phyloP scores from a whole-genome alignment of 2,329 filamentous ascomycete genomes.

The Claviceps monticola region DNA sequence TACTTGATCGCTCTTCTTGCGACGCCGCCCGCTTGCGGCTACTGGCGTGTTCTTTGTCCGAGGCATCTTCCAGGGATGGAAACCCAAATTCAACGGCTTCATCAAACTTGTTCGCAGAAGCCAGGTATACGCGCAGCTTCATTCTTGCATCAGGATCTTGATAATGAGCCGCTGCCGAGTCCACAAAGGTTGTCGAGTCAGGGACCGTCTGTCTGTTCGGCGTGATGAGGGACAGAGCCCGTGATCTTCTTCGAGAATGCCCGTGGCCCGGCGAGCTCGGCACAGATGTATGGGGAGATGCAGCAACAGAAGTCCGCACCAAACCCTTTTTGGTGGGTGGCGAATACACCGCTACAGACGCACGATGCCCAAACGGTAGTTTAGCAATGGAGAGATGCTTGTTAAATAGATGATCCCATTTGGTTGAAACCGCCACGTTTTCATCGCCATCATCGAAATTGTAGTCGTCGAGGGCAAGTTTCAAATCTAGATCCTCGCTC shows the following conservation, averaged over 20 bases:
- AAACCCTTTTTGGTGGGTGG: slow-evolving; percentile 30
- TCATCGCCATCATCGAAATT: slow-evolving; percentile 44
- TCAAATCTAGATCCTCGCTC: slow-evolving; percentile 54
- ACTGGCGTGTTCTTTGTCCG: slow-evolving; percentile 17
- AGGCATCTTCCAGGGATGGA: slow-evolving; percentile 43
- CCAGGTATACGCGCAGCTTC: slow-evolving; percentile 74
- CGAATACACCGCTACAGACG: slow-evolving; percentile 34
- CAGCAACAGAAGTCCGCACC: slow-evolving; percentile 15
- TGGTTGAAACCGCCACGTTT: slow-evolving; percentile 28
- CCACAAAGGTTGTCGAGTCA: slow-evolving; percentile 29
- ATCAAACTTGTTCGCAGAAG: slow-evolving; percentile 88
- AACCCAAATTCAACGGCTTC: slow-evolving; percentile 92
- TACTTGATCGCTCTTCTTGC: slow-evolving; percentile 15
- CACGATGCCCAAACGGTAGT: slow-evolving; percentile 42
- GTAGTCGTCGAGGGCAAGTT: slow-evolving; percentile 56
- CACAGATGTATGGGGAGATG: slow-evolving; percentile 10
- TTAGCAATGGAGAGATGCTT: slow-evolving; percentile 60
- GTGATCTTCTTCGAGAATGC: slow-evolving; percentile 37
- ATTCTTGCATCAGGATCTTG: slow-evolving; percentile 78
- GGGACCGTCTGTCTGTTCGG: slow-evolving; percentile 25
- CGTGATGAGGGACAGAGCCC: slow-evolving; percentile 39
- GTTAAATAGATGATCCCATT: slow-evolving; percentile 48
- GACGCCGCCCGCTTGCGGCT: slow-evolving; percentile 11
- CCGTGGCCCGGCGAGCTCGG: slow-evolving; percentile 12
- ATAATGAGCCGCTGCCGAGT: slow-evolving; percentile 67